Evolutionary conservation across 108 stramenopile species (phyloP), one percentile per base, ranked within the genome.

Genomic region (Asterionellopsis glacialis): DNA sequence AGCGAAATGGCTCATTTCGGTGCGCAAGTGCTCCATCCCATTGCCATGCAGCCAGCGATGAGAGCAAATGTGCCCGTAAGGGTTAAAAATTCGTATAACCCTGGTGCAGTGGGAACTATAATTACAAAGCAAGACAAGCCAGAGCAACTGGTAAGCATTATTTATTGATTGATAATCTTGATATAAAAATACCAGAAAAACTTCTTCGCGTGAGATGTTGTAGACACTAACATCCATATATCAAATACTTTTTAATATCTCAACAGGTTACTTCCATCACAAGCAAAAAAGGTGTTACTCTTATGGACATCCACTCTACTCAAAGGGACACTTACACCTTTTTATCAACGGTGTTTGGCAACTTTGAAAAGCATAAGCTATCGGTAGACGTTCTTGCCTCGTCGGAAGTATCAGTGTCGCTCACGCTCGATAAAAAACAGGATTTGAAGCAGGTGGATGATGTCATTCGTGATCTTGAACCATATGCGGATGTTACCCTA

Each of bases 371-470:
- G 57, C 76, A 94, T 67, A 93, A 88, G 56, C 67, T 98, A 16
- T 97, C 96, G 19, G 96, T 99, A n/a, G 98, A 99, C 65, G 93
- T 97, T 25, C 80, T 99, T 12, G 98, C 98, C 19, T 94, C 94
- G 4, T 95, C 94, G 9, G 97, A 99, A 77, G 97, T 98, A 45
- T 96, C 96, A 22, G 87, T 99, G 1, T 95, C 94, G 16, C 80
- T 99, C 22, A 99, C 98, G 1, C 66, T 99, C 10, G 98, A 99
- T 59, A 90, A 87, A 63, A 96, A 94, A 62, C 90, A 89, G 50
- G 59, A 80, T 33, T 48, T 68, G 9, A 48, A 61, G n/a, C 73
- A 76, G 50, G 79, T 88, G 42, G 43, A 67, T 16, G 44, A 57
- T 1, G 64, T 89, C 41, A 70, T 78, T 22, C 19, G 52, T 3